Evolutionary conservation across 805 yeast genomes (phyloP), one percentile per base, ranked within the genome.

Genomic region (Yamadazyma insecticola): DNA sequence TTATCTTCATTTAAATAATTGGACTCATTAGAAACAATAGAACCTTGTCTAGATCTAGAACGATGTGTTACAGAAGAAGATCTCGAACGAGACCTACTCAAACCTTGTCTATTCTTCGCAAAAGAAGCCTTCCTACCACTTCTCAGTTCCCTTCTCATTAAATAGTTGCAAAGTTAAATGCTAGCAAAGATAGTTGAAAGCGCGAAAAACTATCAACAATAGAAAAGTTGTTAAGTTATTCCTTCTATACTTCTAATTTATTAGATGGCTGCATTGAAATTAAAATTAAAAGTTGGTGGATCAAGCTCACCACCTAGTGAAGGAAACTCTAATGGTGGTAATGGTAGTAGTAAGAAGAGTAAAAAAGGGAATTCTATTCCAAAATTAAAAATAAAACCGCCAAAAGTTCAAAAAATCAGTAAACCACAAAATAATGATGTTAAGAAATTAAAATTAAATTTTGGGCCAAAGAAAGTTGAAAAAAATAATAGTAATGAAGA

Each of bases 1-100:
- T 81, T 81, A 29, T 76, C 85, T 32, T 80, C 84, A 16, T 57
- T 36, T 13, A 58, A 45, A 16, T 38, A 39, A n/a, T n/a, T n/a
- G 4, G 63, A 53, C 24, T 59, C 67, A 17, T 55, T 27, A 1
- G 69, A 61, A 2, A 51, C 30, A 6, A 61, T 48, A 10, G 68
- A 60, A 32, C 51, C 53, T 29, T 51, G 55, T 30, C 65, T 55
- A 2, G 61, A 53, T 23, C 22, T n/a, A n/a, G n/a, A n/a, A n/a
- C n/a, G n/a, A n/a, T n/a, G n/a, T n/a, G n/a, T n/a, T n/a, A n/a
- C n/a, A n/a, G n/a, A n/a, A n/a, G n/a, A n/a, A n/a, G n/a, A n/a
- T 5, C 16, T 7, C 6, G 29, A 26, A 10, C 32, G 9, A 5
- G 32, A 13, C 13, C 23, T 23, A n/a, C n/a, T n/a, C n/a, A n/a